Evolutionary conservation across 2,329 filamentous ascomycete species (phyloP).

Genomic region (Pyrenophora teres): DNA sequence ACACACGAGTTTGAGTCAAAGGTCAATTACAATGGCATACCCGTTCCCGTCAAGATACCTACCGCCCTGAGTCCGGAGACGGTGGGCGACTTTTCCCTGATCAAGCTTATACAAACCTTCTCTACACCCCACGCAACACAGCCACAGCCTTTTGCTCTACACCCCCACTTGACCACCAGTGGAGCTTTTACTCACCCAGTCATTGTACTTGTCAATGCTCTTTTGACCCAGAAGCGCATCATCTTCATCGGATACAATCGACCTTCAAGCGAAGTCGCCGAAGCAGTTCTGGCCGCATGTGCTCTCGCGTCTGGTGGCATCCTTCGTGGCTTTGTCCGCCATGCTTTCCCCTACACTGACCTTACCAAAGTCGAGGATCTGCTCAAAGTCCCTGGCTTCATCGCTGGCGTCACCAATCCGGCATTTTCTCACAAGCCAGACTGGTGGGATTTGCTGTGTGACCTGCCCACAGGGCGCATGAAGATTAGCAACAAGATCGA

Average conservation of each 20-base stretch:
- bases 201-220: constrained; percentile 90
- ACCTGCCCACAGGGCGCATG: constrained; percentile 87
- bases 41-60: constrained; percentile 94
- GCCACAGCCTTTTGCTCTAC: constrained; percentile 81
- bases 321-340: constrained; percentile 90
- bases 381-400: constrained; percentile 93
- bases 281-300: constrained; percentile 97
- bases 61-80: constrained; percentile 93
- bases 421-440: constrained; percentile 93
- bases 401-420: constrained; percentile 96
- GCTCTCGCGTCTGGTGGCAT: constrained; percentile 89
- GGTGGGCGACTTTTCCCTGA: constrained; percentile 94
- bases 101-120: constrained; percentile 97
- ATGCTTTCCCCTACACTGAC: constrained; percentile 98
- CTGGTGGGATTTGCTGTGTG: constrained; percentile 98
- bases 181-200: constrained; percentile 90
- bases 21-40: constrained; percentile 94
- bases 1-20: constrained; percentile 97
- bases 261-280: constrained; percentile 92
- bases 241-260: constrained; percentile 96
- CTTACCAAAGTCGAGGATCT: constrained; percentile 97
- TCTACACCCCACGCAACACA: constrained; percentile 79
- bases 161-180: constrained; percentile 91
- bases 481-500: constrained; percentile 93
- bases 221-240: constrained; percentile 93